Evolutionary conservation across 2,329 filamentous ascomycete genomes (phyloP).

Genomic region (Mollisia scopiformis): DNA sequence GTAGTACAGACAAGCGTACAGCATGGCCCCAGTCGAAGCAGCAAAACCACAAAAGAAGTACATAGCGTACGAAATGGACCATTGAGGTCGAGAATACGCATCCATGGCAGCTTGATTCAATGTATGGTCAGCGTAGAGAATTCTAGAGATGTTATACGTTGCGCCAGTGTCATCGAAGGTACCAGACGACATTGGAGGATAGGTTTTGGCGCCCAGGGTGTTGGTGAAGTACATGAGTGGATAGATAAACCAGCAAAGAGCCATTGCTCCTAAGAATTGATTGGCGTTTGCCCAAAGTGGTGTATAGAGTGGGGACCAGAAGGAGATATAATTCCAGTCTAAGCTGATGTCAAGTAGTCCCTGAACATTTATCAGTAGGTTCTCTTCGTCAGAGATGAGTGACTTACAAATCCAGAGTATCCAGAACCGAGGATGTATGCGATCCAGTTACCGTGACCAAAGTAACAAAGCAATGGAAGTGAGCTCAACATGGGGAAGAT

Average conservation of each 20-base stretch:
- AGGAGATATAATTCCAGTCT: conserved; percentile 24
- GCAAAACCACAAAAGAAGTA: conserved; percentile 41
- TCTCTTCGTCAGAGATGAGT: neutral
- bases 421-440: conserved; percentile 37
- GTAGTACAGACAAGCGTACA: conserved; percentile 36
- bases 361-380: neutral
- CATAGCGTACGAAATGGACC: conserved; percentile 36
- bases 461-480: conserved; percentile 27
- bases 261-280: conserved; percentile 55
- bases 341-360: conserved; percentile 35
- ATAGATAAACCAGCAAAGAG: conserved; percentile 13
- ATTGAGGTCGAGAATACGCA: conserved; percentile 17
- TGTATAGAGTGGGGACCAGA: conserved; percentile 55
- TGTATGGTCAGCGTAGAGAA: conserved; percentile 33
- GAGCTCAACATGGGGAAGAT: conserved; percentile 35
- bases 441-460: conserved; percentile 35
- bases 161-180: conserved; percentile 53
- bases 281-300: conserved; percentile 77
- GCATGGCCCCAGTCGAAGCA: conserved; percentile 36
- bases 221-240: conserved; percentile 17
- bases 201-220: conserved; percentile 7
- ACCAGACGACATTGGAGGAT: conserved; percentile 69
- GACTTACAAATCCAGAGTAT: conserved; percentile 33
- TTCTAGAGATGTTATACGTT: conserved; percentile 33
- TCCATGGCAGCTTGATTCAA: conserved; percentile 40